Percentiles rank a stretch among this genome's conserved stretches.
These are phyloP conservation scores for Aspergillus bridgeri DNA, from an alignment of 495 filamentous ascomycete species.

Conservation along the genomic window DNA sequence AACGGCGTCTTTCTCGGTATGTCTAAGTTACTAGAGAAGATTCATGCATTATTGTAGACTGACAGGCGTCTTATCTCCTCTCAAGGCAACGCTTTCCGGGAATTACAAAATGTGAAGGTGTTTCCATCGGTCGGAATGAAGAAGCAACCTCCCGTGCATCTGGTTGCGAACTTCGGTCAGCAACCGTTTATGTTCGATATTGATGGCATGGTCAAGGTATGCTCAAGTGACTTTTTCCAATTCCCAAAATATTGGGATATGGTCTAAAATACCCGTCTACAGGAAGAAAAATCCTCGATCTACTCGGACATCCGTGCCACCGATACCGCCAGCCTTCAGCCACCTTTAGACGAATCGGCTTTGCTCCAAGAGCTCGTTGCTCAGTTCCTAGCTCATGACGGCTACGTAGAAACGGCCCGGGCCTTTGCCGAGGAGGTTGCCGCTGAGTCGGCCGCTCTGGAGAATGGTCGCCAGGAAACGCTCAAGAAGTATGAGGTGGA, in stretches of 20 bases:
- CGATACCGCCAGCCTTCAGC: constrained; percentile 55
- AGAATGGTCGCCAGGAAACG: constrained; percentile 48
- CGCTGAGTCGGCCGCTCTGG: constrained; percentile 62
- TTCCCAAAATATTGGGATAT: not conserved
- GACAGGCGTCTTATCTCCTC: not conserved
- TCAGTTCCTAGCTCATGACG: constrained; percentile 91
- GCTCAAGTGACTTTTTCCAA: constrained; percentile 7
- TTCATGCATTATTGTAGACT: not conserved
- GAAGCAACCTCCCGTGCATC: constrained; percentile 69
- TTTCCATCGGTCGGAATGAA: constrained; percentile 96
- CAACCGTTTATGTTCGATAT: constrained; percentile 89
- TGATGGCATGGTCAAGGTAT: constrained; percentile 76
- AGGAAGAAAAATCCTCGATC: constrained; percentile 62
- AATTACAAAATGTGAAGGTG: constrained; percentile 64
- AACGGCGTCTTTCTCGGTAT: constrained; percentile 78
- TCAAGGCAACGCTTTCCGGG: constrained; percentile 81
- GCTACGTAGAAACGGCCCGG: constrained; percentile 90
- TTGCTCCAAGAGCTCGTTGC: constrained; percentile 80
- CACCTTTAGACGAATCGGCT: constrained; percentile 66
- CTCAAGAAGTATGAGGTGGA: constrained; percentile 67
- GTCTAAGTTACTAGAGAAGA: constrained; percentile 16
- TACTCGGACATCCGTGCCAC: constrained; percentile 52
- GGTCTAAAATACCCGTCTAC: constrained; percentile 22
- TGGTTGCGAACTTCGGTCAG: constrained; percentile 91
- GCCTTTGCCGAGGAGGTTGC: constrained; percentile 85